Conservation (phyloP, 2,329 filamentous ascomycete species). For the Beauveria brongniartii region DNA sequence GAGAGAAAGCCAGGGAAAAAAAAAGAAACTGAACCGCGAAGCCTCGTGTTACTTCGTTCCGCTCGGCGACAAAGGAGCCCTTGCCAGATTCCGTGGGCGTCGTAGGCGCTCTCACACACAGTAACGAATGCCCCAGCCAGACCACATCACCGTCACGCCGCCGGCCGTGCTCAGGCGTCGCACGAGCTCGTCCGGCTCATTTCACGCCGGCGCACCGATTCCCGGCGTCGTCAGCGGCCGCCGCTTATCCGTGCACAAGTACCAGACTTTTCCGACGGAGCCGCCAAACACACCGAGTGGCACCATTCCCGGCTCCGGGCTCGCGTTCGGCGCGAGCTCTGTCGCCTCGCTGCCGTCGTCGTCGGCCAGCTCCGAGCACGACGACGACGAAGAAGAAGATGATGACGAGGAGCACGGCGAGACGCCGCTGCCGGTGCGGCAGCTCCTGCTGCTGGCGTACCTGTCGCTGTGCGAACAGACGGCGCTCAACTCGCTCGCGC, state of each 20-base stretch:
- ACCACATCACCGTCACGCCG: slow-evolving; percentile 5
- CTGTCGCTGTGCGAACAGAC: slow-evolving; percentile 93
- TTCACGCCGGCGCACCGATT: slow-evolving; percentile 44
- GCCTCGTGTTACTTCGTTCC: neutral
- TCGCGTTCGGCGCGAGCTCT: slow-evolving; percentile 16
- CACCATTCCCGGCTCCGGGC: slow-evolving; percentile 27
- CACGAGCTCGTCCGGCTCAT: slow-evolving; percentile 35
- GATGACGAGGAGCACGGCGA: slow-evolving; percentile 18
- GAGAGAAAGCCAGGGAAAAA: neutral
- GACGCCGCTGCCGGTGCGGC: slow-evolving; percentile 72
- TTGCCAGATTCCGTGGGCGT: neutral
- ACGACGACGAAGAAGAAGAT: neutral
- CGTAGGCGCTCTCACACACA: neutral
- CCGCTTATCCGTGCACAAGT: slow-evolving; percentile 47
- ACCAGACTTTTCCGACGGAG: slow-evolving; percentile 73
- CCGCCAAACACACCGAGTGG: slow-evolving; percentile 60
- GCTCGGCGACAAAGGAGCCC: neutral
- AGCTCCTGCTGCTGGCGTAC: slow-evolving; percentile 77
- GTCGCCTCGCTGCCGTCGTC: slow-evolving; percentile 5
- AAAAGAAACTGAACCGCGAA: neutral
- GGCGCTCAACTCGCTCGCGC: slow-evolving; percentile 90
- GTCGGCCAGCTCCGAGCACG: slow-evolving; percentile 19
- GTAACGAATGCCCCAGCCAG: slow-evolving; percentile 8
- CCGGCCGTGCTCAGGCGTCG: slow-evolving; percentile 6
- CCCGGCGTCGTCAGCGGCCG: slow-evolving; percentile 26